These are phyloP conservation scores for Hanseniaspora singularis DNA, from an alignment of 805 yeast species.

Conservation along the genomic window DNA sequence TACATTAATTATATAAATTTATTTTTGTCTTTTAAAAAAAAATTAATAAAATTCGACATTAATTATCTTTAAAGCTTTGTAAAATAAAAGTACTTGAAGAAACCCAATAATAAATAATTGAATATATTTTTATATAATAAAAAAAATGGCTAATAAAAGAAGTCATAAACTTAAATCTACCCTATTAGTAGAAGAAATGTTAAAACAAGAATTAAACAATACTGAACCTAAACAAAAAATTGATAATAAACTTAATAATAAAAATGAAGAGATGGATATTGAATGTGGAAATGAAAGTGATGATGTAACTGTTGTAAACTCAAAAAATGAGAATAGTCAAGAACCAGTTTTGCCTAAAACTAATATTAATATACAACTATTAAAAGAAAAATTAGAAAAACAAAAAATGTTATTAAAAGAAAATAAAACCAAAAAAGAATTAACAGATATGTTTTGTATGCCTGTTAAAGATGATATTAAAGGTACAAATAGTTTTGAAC, in stretches of 20 bases:
- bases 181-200: constrained; percentile 2
- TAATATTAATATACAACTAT: neutral
- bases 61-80: no score
- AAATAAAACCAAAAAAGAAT: neutral
- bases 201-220: neutral
- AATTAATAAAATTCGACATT: no score
- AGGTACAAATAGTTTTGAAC: neutral
- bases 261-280: neutral
- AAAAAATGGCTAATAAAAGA: neutral
- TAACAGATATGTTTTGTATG: neutral
- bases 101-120: no score
- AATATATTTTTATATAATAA: no score
- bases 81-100: no score
- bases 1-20: no score
- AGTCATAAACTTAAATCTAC: constrained; percentile 3
- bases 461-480: neutral
- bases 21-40: no score
- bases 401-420: constrained; percentile 1
- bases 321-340: neutral
- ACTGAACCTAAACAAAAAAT: neutral
- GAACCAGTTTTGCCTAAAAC: neutral
- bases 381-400: constrained; percentile 2
- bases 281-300: no score
- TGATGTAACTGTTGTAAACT: neutral
- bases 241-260: neutral